Percentiles rank a stretch among this genome's conserved stretches.
These are phyloP conservation scores for Xylariaceae sp. DNA, from an alignment of 2,329 filamentous ascomycete species.

Conservation along the genomic window DNA sequence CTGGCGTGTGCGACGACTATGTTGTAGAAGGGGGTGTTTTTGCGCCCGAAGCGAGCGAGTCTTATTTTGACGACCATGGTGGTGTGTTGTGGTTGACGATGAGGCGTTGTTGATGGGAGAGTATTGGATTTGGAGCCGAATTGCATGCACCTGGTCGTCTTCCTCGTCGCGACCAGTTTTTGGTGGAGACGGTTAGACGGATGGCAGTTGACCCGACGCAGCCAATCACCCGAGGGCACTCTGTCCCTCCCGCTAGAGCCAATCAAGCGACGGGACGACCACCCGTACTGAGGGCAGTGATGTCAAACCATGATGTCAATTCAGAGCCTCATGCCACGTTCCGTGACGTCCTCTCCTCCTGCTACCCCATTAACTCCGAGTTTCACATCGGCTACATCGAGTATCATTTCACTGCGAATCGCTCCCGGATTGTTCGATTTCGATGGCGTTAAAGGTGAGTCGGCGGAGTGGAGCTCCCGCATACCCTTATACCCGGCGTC, in stretches of 20 bases:
- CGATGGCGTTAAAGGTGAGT: slow-evolving; percentile 27
- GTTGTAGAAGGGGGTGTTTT: slow-evolving; percentile 91
- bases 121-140: no score
- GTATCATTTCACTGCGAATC: slow-evolving; percentile 6
- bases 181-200: slow-evolving; percentile 23
- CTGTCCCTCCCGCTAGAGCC: background rate
- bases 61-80: slow-evolving; percentile 90
- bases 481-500: background rate
- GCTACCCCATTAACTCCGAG: background rate
- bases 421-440: background rate
- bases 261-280: slow-evolving; percentile 13
- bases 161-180: slow-evolving; percentile 28
- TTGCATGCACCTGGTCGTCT: no score
- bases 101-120: no score
- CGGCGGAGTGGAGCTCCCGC: background rate
- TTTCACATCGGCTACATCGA: background rate
- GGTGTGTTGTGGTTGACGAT: background rate
- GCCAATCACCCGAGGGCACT: slow-evolving; percentile 20
- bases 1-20: slow-evolving; percentile 92
- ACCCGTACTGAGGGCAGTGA: background rate
- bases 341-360: background rate
- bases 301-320: slow-evolving; percentile 22
- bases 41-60: slow-evolving; percentile 86
- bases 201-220: slow-evolving; percentile 33
- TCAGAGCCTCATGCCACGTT: slow-evolving; percentile 1